These are phyloP conservation scores for Pythium dissotocum DNA, from an alignment of 352 stramenopile species.

Conservation along the genomic window DNA sequence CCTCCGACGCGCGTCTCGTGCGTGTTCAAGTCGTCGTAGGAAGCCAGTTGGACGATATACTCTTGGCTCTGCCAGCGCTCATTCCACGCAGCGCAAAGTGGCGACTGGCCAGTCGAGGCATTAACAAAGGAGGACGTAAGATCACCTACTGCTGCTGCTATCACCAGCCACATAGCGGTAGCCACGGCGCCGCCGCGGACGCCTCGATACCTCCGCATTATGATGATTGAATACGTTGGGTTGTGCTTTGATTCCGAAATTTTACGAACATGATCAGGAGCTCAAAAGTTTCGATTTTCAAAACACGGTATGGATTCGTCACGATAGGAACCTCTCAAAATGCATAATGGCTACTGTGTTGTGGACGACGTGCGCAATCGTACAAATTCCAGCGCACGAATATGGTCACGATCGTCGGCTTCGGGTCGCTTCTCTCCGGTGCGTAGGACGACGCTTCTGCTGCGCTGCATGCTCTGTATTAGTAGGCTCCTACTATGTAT, in stretches of 20 bases:
- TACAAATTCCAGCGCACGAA: background rate
- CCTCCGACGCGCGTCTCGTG: constrained; percentile 18
- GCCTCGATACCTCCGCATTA: background rate
- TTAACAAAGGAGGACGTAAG: background rate
- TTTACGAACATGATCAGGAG: background rate
- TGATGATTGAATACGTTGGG: background rate
- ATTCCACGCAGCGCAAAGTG: constrained; percentile 13
- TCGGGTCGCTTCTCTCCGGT: constrained; percentile 90
- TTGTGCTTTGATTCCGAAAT: background rate
- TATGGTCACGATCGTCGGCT: constrained; percentile 87
- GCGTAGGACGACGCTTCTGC: background rate
- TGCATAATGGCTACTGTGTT: constrained; percentile 4
- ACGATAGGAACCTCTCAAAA: constrained; percentile 9
- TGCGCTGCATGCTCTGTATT: background rate
- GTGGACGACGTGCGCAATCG: background rate
- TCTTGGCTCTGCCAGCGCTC: constrained; percentile 13
- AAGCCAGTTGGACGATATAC: constrained; percentile 25
- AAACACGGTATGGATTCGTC: background rate
- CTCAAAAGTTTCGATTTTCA: no score
- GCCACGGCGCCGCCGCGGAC: background rate
- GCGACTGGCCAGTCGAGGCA: constrained; percentile 7
- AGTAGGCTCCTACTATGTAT: background rate
- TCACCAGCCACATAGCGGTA: background rate
- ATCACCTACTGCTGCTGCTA: background rate
- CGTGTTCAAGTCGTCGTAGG: constrained; percentile 16